Base-by-base conservation (phyloP, 345 rosid genomes). In the Sonneratia alba region DNA sequence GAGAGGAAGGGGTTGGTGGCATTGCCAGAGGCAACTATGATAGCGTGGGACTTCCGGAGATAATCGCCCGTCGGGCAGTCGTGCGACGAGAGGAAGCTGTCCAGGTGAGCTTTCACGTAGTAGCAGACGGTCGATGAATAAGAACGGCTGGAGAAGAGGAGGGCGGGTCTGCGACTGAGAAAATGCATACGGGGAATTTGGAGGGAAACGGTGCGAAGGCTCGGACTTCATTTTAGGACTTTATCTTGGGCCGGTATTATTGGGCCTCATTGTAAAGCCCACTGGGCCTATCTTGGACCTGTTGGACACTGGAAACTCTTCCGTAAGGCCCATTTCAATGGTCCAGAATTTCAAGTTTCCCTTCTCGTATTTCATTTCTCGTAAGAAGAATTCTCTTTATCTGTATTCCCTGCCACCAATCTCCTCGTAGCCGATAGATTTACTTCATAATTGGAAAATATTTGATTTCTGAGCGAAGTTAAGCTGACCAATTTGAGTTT, bases 1-100 rank as follows among this genome's bases (percentile, higher is more conserved):
- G 92, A 81, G 10, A 86, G 51, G 71, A 90, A 88, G 66, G 79
- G 45, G 70, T 90, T 86, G 66, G 64, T 32, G 15, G 87, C 85
- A 79, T 84, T 76, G 59, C 89, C 91, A 71, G 77, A 15, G 6
- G 91, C 81, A 71, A 86, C 71, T 36, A 86, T 66, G 36, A 90
- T 75, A 68, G 85, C 82, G 67, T 84, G 88, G 73, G 79, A 85
- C 72, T 76, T 77, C 19, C 75, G 82, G 18, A 86, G 81, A 64
- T 7, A 45, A 22, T 68, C 56, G 75, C 75, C n/a, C 36, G 84
- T 68, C 75, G 73, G 36, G 83, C 71, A 19, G 74, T 68, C 13
- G 47, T 62, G 72, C 72, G 75, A 62, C 42, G 73, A 19, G 74
- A 87, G 81, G 72, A 85, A 76, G 71, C 62, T 70, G 68, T 73